Percentiles rank a stretch among this genome's conserved stretches.
Evolutionary conservation across 768 basidiomycete species (phyloP).

Genomic region (Mycena belliarum): DNA sequence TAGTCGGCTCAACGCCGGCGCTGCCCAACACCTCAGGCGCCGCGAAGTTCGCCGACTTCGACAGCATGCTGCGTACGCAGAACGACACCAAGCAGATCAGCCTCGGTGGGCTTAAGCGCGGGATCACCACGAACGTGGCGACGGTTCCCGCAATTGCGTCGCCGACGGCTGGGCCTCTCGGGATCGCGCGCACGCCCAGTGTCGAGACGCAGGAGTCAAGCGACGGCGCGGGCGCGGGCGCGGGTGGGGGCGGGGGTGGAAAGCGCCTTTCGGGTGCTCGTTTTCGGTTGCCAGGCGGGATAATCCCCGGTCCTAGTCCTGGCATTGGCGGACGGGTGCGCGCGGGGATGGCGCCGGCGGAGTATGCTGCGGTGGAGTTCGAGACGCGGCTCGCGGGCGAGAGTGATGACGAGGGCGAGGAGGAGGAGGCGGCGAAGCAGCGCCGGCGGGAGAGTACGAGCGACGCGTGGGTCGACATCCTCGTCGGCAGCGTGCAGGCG

Average conservation of each 20-base stretch:
- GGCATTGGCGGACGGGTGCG: slow-evolving; percentile 40
- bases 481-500: slow-evolving; percentile 57
- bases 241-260: background rate
- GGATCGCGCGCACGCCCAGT: background rate
- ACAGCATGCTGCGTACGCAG: slow-evolving; percentile 65
- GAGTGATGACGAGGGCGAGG: slow-evolving; percentile 48
- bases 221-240: background rate
- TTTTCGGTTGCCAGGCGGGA: slow-evolving; percentile 57
- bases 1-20: slow-evolving; percentile 43
- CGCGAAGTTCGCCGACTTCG: slow-evolving; percentile 57
- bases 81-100: slow-evolving; percentile 47
- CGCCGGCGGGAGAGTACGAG: slow-evolving; percentile 53
- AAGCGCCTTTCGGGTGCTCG: slow-evolving; percentile 27
- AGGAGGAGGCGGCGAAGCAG: slow-evolving; percentile 46
- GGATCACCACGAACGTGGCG: background rate
- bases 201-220: slow-evolving; percentile 6
- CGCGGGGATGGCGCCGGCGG: slow-evolving; percentile 62
- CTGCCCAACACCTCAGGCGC: slow-evolving; percentile 57
- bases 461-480: slow-evolving; percentile 88
- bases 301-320: slow-evolving; percentile 55
- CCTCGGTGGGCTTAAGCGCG: slow-evolving; percentile 23
- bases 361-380: slow-evolving; percentile 82
- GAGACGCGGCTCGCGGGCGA: slow-evolving; percentile 76
- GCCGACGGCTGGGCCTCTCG: no score
- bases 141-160: no score